A percentile compares a stretch with the other conserved stretches of the same genome.
phyloP scores from a whole-genome alignment of 2,329 filamentous ascomycete species.

The Fusarium clavum region DNA sequence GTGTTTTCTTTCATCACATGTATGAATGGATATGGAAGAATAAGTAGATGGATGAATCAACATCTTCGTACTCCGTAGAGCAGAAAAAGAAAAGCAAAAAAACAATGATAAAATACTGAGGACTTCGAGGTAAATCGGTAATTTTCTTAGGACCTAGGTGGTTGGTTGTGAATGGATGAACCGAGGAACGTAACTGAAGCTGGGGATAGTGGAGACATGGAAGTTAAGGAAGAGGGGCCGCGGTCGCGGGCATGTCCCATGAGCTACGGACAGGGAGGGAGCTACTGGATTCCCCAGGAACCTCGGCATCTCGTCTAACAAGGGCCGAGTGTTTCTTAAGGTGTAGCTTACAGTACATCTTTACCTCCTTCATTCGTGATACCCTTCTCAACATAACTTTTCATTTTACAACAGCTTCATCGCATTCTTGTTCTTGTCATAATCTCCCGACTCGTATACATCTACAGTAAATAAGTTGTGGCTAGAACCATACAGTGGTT shows the following conservation, averaged over 20 bases:
- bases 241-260: not conserved
- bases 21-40: not conserved
- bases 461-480: not conserved
- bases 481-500: not conserved
- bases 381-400: constrained; percentile 1
- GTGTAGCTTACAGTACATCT: constrained; percentile 4
- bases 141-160: not conserved
- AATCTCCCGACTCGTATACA: not conserved
- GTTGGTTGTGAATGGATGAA: not conserved
- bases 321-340: constrained; percentile 21
- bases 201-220: constrained; percentile 27
- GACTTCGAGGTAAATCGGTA: not conserved
- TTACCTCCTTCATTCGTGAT: constrained; percentile 10
- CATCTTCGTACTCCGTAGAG: not conserved
- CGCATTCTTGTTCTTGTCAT: not conserved
- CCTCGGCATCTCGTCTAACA: constrained; percentile 40
- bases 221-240: constrained; percentile 39
- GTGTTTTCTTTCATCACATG: not conserved
- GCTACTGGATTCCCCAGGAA: constrained; percentile 28
- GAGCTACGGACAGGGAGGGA: not conserved
- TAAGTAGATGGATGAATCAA: not conserved
- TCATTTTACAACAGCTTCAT: not conserved
- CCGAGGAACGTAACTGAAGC: constrained; percentile 20
- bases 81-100: not conserved
- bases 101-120: not conserved